phyloP scores from a whole-genome alignment of 495 filamentous ascomycete genomes.

The Talaromyces trachyspermus region DNA sequence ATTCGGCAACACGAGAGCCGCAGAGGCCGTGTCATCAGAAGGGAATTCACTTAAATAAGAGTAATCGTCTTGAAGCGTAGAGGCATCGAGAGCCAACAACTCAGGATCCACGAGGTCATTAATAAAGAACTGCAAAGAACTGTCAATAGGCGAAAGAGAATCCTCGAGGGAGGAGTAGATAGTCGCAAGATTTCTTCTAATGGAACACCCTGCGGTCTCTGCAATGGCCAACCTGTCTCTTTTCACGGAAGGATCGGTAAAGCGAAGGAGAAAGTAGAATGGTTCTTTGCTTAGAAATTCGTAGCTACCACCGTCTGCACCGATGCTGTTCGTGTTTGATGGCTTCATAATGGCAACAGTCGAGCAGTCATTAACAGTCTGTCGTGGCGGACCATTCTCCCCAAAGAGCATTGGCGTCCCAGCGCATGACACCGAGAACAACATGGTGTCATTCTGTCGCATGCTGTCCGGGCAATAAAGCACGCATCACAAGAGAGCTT shows the following conservation, averaged over 20 bases:
- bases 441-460: slow-evolving; percentile 18
- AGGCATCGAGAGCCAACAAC: slow-evolving; percentile 12
- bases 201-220: slow-evolving; percentile 27
- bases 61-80: background rate
- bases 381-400: slow-evolving; percentile 50
- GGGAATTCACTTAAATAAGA: slow-evolving; percentile 12
- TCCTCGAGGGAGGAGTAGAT: slow-evolving; percentile 27
- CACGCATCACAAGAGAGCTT: slow-evolving; percentile 28
- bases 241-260: slow-evolving; percentile 26
- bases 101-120: slow-evolving; percentile 11
- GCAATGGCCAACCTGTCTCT: slow-evolving; percentile 30
- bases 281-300: slow-evolving; percentile 20
- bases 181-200: slow-evolving; percentile 24
- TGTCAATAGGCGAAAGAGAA: slow-evolving; percentile 20
- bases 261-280: slow-evolving; percentile 28
- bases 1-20: slow-evolving; percentile 20
- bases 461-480: slow-evolving; percentile 23
- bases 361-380: no score
- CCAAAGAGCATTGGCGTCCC: slow-evolving; percentile 20
- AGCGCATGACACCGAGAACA: slow-evolving; percentile 24
- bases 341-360: no score
- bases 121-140: slow-evolving; percentile 10
- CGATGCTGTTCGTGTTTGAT: no score
- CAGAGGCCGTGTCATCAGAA: slow-evolving; percentile 13
- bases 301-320: slow-evolving; percentile 45